Evolutionary conservation across 192 early-diverging fungal genomes (phyloP).

Genomic region (Rhizophlyctis rosea): DNA sequence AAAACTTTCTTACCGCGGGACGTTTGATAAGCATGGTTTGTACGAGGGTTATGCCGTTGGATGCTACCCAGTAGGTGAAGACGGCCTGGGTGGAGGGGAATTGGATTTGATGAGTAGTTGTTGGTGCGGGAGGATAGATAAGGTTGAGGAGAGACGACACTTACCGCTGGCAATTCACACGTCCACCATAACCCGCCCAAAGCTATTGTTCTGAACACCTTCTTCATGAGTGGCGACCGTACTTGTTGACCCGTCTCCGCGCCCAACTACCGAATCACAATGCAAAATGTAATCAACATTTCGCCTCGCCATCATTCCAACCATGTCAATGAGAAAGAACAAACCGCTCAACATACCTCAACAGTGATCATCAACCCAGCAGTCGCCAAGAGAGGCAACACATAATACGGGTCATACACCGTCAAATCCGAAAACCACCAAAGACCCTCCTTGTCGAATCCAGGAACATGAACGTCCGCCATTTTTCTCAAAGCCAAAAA

Average conservation of each 20-base stretch:
- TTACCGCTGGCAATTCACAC: conserved; percentile 33
- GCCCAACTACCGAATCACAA: no score
- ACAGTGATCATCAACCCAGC: conserved; percentile 69
- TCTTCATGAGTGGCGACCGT: conserved; percentile 20
- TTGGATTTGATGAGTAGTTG: no score
- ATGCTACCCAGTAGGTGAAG: conserved; percentile 83
- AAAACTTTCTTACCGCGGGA: conserved; percentile 49
- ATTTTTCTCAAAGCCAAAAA: conserved; percentile 81
- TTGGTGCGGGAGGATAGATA: background rate
- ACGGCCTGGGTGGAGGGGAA: conserved; percentile 66
- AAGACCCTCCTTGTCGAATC: conserved; percentile 73
- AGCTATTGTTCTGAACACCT: conserved; percentile 22
- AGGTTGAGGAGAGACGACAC: background rate
- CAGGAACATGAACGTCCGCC: conserved; percentile 77
- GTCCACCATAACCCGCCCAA: conserved; percentile 27
- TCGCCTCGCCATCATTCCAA: no score
- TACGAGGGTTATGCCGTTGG: conserved; percentile 65
- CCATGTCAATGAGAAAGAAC: no score
- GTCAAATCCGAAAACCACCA: conserved; percentile 87
- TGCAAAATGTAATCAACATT: no score
- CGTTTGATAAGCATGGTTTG: conserved; percentile 68
- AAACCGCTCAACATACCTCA: no score
- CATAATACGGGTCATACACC: conserved; percentile 71
- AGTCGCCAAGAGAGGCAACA: conserved; percentile 73
- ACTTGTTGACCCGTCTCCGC: conserved; percentile 14